These are phyloP conservation scores for Nicotiana attenuata DNA, from an alignment of 257 asterid genomes.

Conservation along the genomic window DNA sequence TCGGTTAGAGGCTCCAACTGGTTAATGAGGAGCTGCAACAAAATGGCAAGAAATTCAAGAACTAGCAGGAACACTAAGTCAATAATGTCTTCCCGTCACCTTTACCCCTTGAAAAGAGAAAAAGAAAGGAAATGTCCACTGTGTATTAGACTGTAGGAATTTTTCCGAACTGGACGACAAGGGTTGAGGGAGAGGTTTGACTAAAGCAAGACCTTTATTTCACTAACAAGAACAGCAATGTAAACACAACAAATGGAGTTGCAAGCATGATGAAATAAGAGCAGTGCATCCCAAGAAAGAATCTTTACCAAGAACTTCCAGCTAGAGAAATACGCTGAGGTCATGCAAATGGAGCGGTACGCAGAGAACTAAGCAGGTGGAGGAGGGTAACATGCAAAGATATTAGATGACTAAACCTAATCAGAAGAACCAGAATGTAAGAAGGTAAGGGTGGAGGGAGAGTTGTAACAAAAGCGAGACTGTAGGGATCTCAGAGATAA, in stretches of 20 bases:
- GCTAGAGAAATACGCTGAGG: not conserved
- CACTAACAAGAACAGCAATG: not conserved
- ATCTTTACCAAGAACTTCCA: not conserved
- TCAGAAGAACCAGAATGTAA: not conserved
- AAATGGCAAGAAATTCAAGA: slow-evolving; percentile 6
- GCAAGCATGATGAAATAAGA: not conserved
- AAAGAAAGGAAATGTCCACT: not conserved
- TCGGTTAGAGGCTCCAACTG: slow-evolving; percentile 92
- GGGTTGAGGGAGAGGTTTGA: not conserved
- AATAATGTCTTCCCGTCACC: not conserved
- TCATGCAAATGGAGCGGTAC: not conserved
- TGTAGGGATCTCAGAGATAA: not conserved
- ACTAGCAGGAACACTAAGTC: not conserved
- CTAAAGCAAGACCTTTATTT: not conserved
- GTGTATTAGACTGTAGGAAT: not conserved
- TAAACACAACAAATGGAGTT: not conserved
- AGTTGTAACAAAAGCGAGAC: not conserved
- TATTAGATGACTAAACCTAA: not conserved
- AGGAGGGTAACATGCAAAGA: too few species aligned
- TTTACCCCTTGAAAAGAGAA: not conserved
- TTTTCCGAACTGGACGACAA: not conserved
- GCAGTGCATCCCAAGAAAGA: not conserved
- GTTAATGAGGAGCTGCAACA: slow-evolving; percentile 70
- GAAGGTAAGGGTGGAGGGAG: not conserved
- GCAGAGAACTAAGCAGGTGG: too few species aligned